Conservation (phyloP, 1,284 basidiomycete genomes). For the Sanghuangporus sanghuang region DNA sequence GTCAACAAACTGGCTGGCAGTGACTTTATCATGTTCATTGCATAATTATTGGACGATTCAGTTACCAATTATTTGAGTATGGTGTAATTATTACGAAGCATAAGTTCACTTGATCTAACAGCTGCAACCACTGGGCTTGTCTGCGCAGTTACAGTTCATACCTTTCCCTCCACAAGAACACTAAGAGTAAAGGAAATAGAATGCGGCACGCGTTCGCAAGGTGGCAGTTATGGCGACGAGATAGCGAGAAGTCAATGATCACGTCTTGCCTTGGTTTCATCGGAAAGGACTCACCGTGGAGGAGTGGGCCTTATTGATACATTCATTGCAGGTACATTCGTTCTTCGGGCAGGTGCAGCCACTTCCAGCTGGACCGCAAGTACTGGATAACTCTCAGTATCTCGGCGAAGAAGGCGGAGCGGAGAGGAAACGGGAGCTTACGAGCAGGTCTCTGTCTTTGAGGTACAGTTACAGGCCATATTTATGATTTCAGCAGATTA, state of each 20-base stretch:
- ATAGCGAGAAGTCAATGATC: neutral
- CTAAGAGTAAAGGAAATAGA: neutral
- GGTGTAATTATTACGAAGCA: neutral
- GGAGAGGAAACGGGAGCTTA: neutral
- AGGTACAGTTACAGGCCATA: neutral
- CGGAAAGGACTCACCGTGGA: neutral
- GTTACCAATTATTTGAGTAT: neutral
- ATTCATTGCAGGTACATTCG: conserved; percentile 7
- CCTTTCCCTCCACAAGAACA: neutral
- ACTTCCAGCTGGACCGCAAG: neutral
- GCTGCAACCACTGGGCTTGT: neutral
- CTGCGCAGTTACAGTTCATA: neutral
- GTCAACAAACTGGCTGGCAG: neutral
- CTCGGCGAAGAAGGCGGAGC: neutral
- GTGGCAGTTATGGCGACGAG: neutral
- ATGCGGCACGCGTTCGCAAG: neutral
- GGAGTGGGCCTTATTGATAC: conserved; percentile 8
- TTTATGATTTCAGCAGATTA: neutral
- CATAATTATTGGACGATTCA: neutral
- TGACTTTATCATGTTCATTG: neutral
- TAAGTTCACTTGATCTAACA: neutral
- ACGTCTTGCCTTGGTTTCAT: neutral
- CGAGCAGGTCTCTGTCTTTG: neutral
- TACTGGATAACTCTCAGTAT: neutral
- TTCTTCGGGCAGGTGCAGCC: conserved; percentile 8